phyloP scores from a whole-genome alignment of 2,329 filamentous ascomycete species.

The Penicillium sclerotigenum region DNA sequence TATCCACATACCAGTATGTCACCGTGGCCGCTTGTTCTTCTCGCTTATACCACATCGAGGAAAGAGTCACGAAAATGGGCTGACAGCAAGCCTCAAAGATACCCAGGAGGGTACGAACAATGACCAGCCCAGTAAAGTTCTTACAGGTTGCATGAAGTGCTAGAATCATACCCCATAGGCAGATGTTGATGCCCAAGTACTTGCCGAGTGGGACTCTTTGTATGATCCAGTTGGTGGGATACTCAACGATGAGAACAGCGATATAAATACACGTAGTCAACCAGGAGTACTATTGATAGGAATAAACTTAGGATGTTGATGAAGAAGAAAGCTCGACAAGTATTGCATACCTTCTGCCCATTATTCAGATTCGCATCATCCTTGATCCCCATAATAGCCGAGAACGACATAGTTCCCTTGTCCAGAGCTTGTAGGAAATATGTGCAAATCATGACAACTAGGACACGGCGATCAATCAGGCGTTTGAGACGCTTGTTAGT shows the following conservation, averaged over 20 bases:
- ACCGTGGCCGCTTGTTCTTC: conserved; percentile 65
- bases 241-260: conserved; percentile 67
- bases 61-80: conserved; percentile 65
- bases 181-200: conserved; percentile 61
- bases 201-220: conserved; percentile 65
- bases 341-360: conserved; percentile 32
- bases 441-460: conserved; percentile 68
- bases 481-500: conserved; percentile 61
- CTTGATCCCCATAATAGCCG: conserved; percentile 42
- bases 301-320: neutral
- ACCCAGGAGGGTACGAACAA: conserved; percentile 64
- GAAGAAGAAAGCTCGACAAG: neutral
- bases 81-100: conserved; percentile 69
- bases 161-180: conserved; percentile 61
- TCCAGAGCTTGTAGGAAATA: conserved; percentile 64
- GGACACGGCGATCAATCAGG: conserved; percentile 65
- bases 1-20: conserved; percentile 58
- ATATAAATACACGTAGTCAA: conserved; percentile 73
- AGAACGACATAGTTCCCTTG: conserved; percentile 43
- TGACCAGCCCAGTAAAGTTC: conserved; percentile 58
- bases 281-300: conserved; percentile 59
- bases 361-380: conserved; percentile 48
- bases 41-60: conserved; percentile 67
- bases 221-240: conserved; percentile 66
- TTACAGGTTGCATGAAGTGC: conserved; percentile 59